Base-by-base conservation (phyloP, 208 protist genomes). In the Angomonas deanei region DNA sequence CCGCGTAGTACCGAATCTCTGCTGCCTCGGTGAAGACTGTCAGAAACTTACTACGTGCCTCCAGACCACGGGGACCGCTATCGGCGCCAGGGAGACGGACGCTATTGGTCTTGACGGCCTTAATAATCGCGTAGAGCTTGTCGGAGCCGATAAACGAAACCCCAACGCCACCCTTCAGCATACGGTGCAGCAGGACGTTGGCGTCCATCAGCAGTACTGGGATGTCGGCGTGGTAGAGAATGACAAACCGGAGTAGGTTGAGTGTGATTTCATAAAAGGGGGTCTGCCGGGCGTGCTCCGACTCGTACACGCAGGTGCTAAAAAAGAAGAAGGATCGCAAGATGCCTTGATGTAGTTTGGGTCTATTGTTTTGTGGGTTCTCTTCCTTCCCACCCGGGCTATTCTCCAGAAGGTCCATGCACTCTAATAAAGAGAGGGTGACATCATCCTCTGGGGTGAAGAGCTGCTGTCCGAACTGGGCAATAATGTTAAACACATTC, bases 241-340 rank as follows among this genome's bases (percentile, higher is more conserved):
- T 91, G 15, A 91, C 79, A 62, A 82, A 94, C 48, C 73, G 78
- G 8, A 94, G 65, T 52, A 94, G 70, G 55, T 75, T 74, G 5
- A 85, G 69, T 15, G 78, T 77, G 38, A 94, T 89, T 11, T 89
- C 79, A 66, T 84, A 87, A 47, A 94, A 88, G 39, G 78, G 72
- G 24, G 64, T 52, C 39, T 55, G 68, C 0, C 70, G 65, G 3
- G 73, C 66, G 32, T 77, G 64, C 26, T 84, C 68, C 11, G 80
- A 85, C 21, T 87, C 83, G 62, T 83, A 92, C 28, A 89, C 69
- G 68, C 83, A 89, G 36, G 61, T 65, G 66, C 88, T 88, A 57
- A 91, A 92, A 61, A 92, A 94, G 64, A 94, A 94, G 53, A 94
- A 79, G 0, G 88, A 36, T 47, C 88, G 85, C 30, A 94, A 64